phyloP scores from a whole-genome alignment of 345 rosid species.

The Moringa oleifera region DNA sequence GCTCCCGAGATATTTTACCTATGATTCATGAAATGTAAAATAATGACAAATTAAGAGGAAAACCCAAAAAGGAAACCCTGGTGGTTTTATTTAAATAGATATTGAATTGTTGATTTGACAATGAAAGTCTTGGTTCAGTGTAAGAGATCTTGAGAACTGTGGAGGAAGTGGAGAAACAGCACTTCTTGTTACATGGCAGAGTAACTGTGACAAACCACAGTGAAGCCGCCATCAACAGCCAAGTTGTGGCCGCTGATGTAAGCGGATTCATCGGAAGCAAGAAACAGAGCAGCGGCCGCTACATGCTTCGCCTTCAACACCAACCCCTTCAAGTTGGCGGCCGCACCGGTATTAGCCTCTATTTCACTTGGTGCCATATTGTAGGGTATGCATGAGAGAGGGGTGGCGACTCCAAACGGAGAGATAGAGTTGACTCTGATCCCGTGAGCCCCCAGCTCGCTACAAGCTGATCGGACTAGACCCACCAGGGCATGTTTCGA shows the following conservation, averaged over 20 bases:
- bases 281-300: constrained; percentile 80
- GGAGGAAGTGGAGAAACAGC: too few relatives aligned
- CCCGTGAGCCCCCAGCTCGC: constrained; percentile 77
- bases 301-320: constrained; percentile 63
- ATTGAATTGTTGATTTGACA: too few relatives aligned
- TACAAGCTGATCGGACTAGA: constrained; percentile 57
- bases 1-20: too few relatives aligned
- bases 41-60: too few relatives aligned
- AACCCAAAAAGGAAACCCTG: too few relatives aligned
- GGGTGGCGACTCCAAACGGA: constrained; percentile 83
- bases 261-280: constrained; percentile 82
- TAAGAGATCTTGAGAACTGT: too few relatives aligned
- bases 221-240: constrained; percentile 80
- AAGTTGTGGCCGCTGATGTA: constrained; percentile 84
- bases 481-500: constrained; percentile 84
- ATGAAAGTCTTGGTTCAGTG: too few relatives aligned
- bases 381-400: constrained; percentile 55
- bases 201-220: constrained; percentile 40
- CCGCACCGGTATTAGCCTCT: constrained; percentile 32
- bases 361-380: constrained; percentile 39
- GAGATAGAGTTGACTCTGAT: constrained; percentile 82
- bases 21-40: too few relatives aligned
- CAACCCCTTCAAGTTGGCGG: constrained; percentile 61
- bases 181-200: too few relatives aligned
- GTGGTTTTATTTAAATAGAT: too few relatives aligned